Base-by-base conservation (phyloP, 2,329 filamentous ascomycete species). In the Venturia nashicola region DNA sequence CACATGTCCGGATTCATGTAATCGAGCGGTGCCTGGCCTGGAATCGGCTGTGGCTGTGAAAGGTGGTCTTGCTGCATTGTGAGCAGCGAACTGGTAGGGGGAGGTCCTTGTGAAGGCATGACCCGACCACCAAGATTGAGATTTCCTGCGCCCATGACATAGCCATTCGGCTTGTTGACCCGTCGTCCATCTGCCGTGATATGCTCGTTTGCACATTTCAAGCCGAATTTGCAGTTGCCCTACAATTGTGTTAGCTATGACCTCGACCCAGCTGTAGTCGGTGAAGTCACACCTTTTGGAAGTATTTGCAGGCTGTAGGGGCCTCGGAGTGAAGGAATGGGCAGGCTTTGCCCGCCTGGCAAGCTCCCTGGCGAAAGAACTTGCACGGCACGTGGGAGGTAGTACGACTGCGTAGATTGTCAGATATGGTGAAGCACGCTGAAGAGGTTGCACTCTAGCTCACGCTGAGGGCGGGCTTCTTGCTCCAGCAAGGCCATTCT, bases 161-260 rank as follows among this genome's bases (percentile, higher is more conserved):
- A 70, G 66, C 59, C 59, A 42, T 77, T 79, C 40, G 88, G 79
- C 82, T 89, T 78, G 76, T 97, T 97, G 73, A 97, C 90, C 73
- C 93, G 86, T 70, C 91, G 87, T 66, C 94, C 94, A 76, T 97
- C 92, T 69, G 92, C 91, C 60, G 97, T 86, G 71, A 97, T 89
- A 76, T 99, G 94, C 68, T 95, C 90, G 72, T 97, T 90, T 72
- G 93, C 93, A 80, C 94, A 99, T 77, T 97, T 97, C 67, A 91
- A 89, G 67, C 94, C 94, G 75, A 97, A 99, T 76, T 97, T 97
- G 86, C 94, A 99, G 77, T 97, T 97, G 69, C 94, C 94, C 91
- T 97, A 70, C 39, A 34, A 9, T 42, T 23, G 44, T 36, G 39
- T 51, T 32, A 60, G 59, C 42, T 36, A 57, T 57, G 51, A 14